Conservation (phyloP, 768 basidiomycete species). For the Lepiota venenata region DNA sequence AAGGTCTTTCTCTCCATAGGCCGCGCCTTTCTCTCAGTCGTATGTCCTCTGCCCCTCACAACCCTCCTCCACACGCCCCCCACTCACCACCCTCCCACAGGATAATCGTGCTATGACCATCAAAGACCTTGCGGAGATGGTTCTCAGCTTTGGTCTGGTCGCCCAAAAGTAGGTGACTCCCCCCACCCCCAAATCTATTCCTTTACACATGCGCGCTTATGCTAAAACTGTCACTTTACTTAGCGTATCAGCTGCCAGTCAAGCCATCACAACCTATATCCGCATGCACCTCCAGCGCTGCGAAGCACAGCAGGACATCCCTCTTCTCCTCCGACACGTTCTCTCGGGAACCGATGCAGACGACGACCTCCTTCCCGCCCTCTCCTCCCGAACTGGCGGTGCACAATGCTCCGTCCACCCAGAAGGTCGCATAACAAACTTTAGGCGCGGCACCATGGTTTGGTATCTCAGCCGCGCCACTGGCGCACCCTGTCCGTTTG, state of each 20-base stretch:
- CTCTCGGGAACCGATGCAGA: slow-evolving; percentile 71
- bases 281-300: slow-evolving; percentile 71
- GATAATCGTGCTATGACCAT: slow-evolving; percentile 84
- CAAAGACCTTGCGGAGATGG: slow-evolving; percentile 78
- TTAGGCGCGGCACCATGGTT: slow-evolving; percentile 73
- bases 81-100: slow-evolving; percentile 29
- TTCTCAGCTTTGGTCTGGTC: slow-evolving; percentile 57
- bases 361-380: slow-evolving; percentile 70
- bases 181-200: slow-evolving; percentile 1
- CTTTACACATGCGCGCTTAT: slow-evolving; percentile 6
- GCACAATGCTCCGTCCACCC: slow-evolving; percentile 42
- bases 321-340: slow-evolving; percentile 67
- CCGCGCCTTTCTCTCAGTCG: slow-evolving; percentile 70
- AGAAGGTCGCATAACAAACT: slow-evolving; percentile 60
- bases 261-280: slow-evolving; percentile 83
- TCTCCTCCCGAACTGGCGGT: slow-evolving; percentile 68
- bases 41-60: slow-evolving; percentile 40
- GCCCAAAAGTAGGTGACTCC: slow-evolving; percentile 65
- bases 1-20: slow-evolving; percentile 75
- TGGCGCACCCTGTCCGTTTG: slow-evolving; percentile 74
- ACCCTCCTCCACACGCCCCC: slow-evolving; percentile 11
- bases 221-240: slow-evolving; percentile 8
- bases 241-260: slow-evolving; percentile 75
- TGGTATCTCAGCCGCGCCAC: slow-evolving; percentile 79
- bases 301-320: slow-evolving; percentile 66